Base-by-base conservation (phyloP, 257 asterid genomes). In the Fraxinus pennsylvanica region DNA sequence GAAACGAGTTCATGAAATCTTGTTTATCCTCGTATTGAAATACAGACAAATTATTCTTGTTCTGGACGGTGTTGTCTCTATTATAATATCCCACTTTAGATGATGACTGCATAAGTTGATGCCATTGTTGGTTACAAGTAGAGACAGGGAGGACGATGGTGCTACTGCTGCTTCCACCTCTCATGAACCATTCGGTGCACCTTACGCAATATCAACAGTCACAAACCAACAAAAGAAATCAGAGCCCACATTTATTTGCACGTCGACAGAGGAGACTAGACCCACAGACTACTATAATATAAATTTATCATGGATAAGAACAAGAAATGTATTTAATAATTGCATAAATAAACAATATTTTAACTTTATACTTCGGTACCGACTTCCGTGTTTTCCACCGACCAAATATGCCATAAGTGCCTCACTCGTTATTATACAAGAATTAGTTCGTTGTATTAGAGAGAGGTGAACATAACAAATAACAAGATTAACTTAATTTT, bases 161-260 rank as follows among this genome's bases (percentile, higher is more conserved):
- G 76, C 54, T 0, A 9, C 54, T 13, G 54, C 54, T 45, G 19
- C 19, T 45, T 45, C 54, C 87, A 66, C 85, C 88, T 83, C 86
- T 84, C 85, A 79, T 80, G 72, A 88, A 77, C 93, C 91, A 87
- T 81, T 84, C 92, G 12, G 82, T 63, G 82, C 82, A 39, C 78
- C 92, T 91, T 82, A 2, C 36, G 15, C 47, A 52, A 81, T 36
- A 61, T 30, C 45, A 66, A 74, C 19, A 71, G 12, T 50, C 72
- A 77, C 47, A 9, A 76, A 80, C 66, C 72, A 14, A 70, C 50
- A 76, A 29, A 73, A 33, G 30, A 32, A 73, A 78, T 61, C 61
- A 27, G 6, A 45, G 54, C 54, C 17, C 54, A 13, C 19, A 45
- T 45, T 45, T 45, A 3, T 45, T 13, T 45, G 81, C 82, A 79